Conservation (phyloP, 2,329 filamentous ascomycete species). For the Fusarium pilosicola region DNA sequence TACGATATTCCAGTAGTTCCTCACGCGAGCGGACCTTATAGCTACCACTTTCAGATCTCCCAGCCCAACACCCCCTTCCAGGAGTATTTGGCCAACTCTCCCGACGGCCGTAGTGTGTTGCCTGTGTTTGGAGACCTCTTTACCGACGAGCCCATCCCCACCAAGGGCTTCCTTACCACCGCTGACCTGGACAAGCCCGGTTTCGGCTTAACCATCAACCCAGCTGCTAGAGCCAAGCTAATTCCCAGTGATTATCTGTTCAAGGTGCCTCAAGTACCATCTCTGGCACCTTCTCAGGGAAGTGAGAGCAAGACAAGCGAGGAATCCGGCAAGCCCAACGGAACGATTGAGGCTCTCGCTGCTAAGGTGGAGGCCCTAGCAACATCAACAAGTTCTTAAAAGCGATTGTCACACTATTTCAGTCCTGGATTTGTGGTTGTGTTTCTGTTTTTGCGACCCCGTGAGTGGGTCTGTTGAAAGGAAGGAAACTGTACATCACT, state of each 20-base stretch:
- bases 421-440: neutral
- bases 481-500: neutral
- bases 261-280: constrained; percentile 68
- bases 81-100: constrained; percentile 93
- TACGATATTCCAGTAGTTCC: constrained; percentile 96
- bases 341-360: constrained; percentile 47
- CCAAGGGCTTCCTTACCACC: constrained; percentile 82
- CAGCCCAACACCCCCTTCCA: constrained; percentile 95
- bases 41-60: constrained; percentile 94
- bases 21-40: constrained; percentile 94
- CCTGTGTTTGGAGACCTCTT: constrained; percentile 95
- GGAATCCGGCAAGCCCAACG: constrained; percentile 23
- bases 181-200: constrained; percentile 87
- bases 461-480: neutral
- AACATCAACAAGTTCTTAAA: constrained; percentile 28
- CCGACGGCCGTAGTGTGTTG: constrained; percentile 87
- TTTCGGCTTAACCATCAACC: constrained; percentile 89
- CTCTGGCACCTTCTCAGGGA: constrained; percentile 50
- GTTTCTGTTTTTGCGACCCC: neutral
- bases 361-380: constrained; percentile 50
- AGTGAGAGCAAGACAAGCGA: constrained; percentile 30
- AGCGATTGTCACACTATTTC: neutral
- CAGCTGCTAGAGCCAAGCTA: constrained; percentile 73
- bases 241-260: constrained; percentile 80
- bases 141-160: constrained; percentile 88